Conservation (phyloP, 768 basidiomycete species). For the Serendipita vermifera region DNA sequence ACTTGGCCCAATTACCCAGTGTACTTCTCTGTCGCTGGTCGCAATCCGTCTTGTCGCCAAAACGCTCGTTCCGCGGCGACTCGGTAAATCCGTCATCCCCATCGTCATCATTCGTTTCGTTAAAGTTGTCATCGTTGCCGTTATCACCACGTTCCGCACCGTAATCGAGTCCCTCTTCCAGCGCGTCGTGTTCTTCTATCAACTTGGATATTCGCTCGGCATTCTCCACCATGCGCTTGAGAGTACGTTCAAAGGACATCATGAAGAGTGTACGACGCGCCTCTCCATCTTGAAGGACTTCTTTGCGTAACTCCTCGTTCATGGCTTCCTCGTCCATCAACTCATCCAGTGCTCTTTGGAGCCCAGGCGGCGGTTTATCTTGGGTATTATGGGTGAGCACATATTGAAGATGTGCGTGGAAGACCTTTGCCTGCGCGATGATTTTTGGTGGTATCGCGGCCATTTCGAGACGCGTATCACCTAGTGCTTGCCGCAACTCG, state of each 20-base stretch:
- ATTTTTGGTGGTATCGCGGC: constrained; percentile 31
- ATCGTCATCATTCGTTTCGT: not conserved
- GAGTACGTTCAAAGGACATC: constrained; percentile 30
- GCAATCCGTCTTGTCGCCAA: not conserved
- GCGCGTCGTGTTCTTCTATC: constrained; percentile 11
- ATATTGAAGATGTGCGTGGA: constrained; percentile 32
- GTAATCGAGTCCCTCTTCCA: not conserved
- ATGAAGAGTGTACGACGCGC: constrained; percentile 32
- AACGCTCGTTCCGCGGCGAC: not conserved
- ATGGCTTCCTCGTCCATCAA: constrained; percentile 25
- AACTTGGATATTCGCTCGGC: constrained; percentile 12
- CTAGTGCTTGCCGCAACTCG: constrained; percentile 9
- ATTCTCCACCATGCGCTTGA: constrained; percentile 15
- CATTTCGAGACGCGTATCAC: constrained; percentile 22
- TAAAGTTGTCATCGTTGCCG: not conserved
- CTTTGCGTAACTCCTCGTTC: constrained; percentile 25
- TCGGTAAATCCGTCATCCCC: not conserved
- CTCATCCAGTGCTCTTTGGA: constrained; percentile 32
- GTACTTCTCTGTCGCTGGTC: no score
- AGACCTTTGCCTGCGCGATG: constrained; percentile 26
- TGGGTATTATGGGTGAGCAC: constrained; percentile 17
- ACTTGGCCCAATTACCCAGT: no score
- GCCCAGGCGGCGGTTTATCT: constrained; percentile 13
- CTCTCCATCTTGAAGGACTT: constrained; percentile 33
- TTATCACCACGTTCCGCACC: not conserved